Evolutionary conservation across 1,284 basidiomycete species (phyloP).

Genomic region (Irpex sp.): DNA sequence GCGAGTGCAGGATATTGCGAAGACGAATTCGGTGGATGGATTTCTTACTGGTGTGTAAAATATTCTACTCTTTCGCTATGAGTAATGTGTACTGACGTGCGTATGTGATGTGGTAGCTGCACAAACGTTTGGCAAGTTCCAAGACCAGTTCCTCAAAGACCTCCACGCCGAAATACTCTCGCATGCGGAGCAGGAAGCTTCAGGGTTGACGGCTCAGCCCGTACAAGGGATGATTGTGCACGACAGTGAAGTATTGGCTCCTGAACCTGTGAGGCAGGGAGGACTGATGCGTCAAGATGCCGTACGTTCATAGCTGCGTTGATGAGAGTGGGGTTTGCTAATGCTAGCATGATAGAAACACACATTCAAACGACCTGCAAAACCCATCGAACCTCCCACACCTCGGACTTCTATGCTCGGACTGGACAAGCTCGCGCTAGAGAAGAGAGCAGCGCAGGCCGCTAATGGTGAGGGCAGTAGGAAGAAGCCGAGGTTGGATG

Average conservation of each 20-base stretch:
- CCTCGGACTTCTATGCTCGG: conserved; percentile 76
- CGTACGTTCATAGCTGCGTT: conserved; percentile 37
- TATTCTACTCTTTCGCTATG: background rate
- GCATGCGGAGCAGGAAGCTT: conserved; percentile 60
- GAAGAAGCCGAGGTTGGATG: conserved; percentile 64
- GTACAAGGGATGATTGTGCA: conserved; percentile 75
- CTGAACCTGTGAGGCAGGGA: conserved; percentile 70
- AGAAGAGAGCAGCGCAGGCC: conserved; percentile 52
- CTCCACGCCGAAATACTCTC: conserved; percentile 53
- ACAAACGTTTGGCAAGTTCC: conserved; percentile 81
- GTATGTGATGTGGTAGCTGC: conserved; percentile 45
- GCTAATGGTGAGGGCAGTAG: conserved; percentile 43
- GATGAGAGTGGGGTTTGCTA: background rate
- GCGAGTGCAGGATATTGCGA: conserved; percentile 76
- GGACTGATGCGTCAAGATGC: conserved; percentile 66
- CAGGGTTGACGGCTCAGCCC: conserved; percentile 48
- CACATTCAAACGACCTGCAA: conserved; percentile 70
- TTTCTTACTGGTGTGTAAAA: conserved; percentile 56
- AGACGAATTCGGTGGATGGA: conserved; percentile 55
- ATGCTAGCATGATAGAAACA: conserved; percentile 46
- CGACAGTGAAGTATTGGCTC: conserved; percentile 73
- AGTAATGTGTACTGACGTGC: no score
- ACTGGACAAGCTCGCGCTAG: conserved; percentile 80
- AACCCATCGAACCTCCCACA: conserved; percentile 65
- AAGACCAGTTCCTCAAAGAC: conserved; percentile 54